Conservation (phyloP, 768 basidiomycete species). For the Russula griseocarnosa region DNA sequence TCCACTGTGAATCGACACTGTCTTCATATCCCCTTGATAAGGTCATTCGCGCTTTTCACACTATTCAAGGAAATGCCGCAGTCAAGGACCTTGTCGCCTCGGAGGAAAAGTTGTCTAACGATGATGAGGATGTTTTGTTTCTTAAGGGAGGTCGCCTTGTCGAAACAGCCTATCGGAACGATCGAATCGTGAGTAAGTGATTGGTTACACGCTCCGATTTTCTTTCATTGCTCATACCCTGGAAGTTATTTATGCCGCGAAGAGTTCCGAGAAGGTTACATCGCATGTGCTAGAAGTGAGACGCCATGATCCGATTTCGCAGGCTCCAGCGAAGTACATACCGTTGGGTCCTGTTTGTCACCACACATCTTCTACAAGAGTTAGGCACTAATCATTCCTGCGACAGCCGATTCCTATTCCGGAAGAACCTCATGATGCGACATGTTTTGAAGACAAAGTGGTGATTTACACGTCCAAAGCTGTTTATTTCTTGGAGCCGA, state of each 20-base stretch:
- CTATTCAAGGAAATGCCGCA: neutral
- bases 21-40: slow-evolving; percentile 4
- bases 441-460: neutral
- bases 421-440: neutral
- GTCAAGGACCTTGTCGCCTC: neutral
- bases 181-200: neutral
- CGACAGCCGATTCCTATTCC: neutral
- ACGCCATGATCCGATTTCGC: too few species aligned
- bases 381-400: too few species aligned
- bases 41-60: neutral
- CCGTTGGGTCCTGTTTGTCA: too few species aligned
- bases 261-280: neutral
- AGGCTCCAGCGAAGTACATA: too few species aligned
- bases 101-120: neutral
- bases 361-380: too few species aligned
- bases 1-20: slow-evolving; percentile 2
- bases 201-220: neutral
- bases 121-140: neutral
- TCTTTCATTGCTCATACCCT: neutral
- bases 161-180: neutral
- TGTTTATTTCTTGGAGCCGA: neutral
- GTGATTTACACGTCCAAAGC: slow-evolving; percentile 6
- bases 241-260: slow-evolving; percentile 3
- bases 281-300: too few species aligned
- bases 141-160: neutral